Base-by-base conservation (phyloP, 495 filamentous ascomycete species). In the Lasiosphaeria ovina region DNA sequence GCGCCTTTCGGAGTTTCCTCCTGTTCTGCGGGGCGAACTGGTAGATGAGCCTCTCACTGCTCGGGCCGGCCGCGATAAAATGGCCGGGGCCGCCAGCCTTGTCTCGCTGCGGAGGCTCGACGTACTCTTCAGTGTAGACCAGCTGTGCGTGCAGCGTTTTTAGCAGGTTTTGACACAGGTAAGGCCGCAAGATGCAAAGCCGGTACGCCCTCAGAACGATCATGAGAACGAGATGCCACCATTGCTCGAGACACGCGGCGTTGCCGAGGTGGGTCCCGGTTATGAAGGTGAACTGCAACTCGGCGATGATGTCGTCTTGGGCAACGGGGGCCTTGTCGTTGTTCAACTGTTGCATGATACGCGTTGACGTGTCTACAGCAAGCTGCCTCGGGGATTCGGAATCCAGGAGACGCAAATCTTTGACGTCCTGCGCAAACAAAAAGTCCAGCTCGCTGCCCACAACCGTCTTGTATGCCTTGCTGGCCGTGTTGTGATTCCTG, bases 171-270 rank as follows among this genome's bases (percentile, higher is more conserved):
- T 72, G 68, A 64, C 90, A 87, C 51, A 93, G 84, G 0, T 59
- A 58, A 42, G 88, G 81, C 3, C 76, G 76, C 1, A 80, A 75
- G 24, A 76, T 65, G 4, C 87, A 81, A 0, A 92, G 86, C 47
- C 58, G 62, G 55, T 80, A 83, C 59, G 87, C 87, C 0, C 88
- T 92, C 53, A 97, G 77, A 2, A 92, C 73, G 36, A 96, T 75
- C 40, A 79, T 79, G 57, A 70, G 72, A 6, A 93, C 73, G 34
- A 95, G 67, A 60, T 90, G 79, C 73, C 89, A 90, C 93, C 93
- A 98, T 63, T 97, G 92, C 65, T 93, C 87, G 32, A 93, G 79
- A 68, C 90, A 96, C 1, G 91, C 92, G 62, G 86, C 83, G 69
- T 95, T 97, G 71, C 88, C 88, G 48, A 97, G 78, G 32, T 88